Conservation (phyloP, 2,329 filamentous ascomycete species). For the Aspergillus sp. region DNA sequence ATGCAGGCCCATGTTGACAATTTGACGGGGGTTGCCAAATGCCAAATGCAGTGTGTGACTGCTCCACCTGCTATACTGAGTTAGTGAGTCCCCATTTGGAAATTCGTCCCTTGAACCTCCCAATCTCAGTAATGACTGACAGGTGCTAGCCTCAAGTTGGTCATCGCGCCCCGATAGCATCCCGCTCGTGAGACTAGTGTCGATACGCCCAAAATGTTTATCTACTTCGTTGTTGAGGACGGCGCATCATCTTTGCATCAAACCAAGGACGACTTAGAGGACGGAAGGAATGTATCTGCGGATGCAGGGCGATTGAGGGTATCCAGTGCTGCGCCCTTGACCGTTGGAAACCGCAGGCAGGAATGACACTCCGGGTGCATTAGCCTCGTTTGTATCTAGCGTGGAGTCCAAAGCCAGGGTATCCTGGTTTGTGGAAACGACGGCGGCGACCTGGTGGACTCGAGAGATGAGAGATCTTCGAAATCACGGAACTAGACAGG, state of each 20-base stretch:
- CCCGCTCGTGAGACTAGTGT: neutral
- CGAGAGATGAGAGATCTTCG: neutral
- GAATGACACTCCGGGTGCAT: neutral
- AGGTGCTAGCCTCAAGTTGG: neutral
- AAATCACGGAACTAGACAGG: neutral
- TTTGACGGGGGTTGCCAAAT: neutral
- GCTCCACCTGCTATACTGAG: neutral
- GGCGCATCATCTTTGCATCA: neutral
- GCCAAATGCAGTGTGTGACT: neutral
- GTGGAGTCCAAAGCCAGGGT: neutral
- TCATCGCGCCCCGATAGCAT: constrained; percentile 3
- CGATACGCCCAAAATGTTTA: too few relatives aligned
- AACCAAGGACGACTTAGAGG: neutral
- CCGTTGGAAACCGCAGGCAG: neutral
- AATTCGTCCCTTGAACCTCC: neutral
- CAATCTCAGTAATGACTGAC: constrained; percentile 12
- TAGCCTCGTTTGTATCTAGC: neutral
- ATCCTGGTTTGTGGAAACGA: neutral
- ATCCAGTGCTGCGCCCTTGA: neutral
- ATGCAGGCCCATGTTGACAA: neutral
- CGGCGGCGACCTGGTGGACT: neutral
- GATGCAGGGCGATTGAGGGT: neutral
- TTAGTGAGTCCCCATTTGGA: neutral
- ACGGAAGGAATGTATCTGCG: constrained; percentile 1
- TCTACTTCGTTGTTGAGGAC: neutral